These are phyloP conservation scores for Talaromyces albobiverticillius DNA, from an alignment of 2,329 filamentous ascomycete genomes.

Conservation along the genomic window DNA sequence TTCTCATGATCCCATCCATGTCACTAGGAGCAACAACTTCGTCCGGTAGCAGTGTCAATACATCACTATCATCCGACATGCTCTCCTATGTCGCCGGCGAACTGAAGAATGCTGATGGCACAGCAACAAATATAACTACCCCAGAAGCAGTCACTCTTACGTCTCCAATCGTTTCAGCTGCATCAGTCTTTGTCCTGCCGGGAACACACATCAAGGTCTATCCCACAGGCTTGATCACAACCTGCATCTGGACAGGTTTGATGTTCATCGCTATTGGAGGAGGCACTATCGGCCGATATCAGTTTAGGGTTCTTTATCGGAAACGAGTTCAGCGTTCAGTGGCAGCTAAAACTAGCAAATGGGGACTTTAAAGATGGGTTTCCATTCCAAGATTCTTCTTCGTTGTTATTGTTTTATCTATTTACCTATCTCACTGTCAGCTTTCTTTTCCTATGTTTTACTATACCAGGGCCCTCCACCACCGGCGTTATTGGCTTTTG, in stretches of 20 bases:
- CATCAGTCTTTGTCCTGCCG: constrained; percentile 29
- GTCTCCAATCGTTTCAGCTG: constrained; percentile 21
- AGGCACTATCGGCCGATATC: constrained; percentile 31
- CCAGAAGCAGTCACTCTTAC: constrained; percentile 21
- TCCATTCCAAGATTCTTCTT: too few species aligned
- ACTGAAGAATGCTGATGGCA: constrained; percentile 22
- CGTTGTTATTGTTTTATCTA: background rate
- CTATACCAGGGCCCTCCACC: too few species aligned
- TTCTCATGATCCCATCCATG: constrained; percentile 34
- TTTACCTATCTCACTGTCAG: too few species aligned
- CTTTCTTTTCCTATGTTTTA: too few species aligned
- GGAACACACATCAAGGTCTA: constrained; percentile 30
- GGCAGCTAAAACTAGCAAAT: background rate
- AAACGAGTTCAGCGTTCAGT: constrained; percentile 20
- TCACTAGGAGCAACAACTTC: constrained; percentile 25
- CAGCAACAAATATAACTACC: constrained; percentile 23
- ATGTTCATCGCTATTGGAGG: constrained; percentile 30
- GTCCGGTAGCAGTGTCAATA: constrained; percentile 18
- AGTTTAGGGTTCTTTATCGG: constrained; percentile 31
- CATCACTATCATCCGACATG: constrained; percentile 31
- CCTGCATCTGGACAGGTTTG: constrained; percentile 29
- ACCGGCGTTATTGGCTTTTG: background rate
- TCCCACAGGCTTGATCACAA: constrained; percentile 32
- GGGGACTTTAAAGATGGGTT: background rate
- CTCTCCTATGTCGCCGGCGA: constrained; percentile 36